phyloP scores from a whole-genome alignment of 2,329 filamentous ascomycete species.

The Talaromyces sp. region DNA sequence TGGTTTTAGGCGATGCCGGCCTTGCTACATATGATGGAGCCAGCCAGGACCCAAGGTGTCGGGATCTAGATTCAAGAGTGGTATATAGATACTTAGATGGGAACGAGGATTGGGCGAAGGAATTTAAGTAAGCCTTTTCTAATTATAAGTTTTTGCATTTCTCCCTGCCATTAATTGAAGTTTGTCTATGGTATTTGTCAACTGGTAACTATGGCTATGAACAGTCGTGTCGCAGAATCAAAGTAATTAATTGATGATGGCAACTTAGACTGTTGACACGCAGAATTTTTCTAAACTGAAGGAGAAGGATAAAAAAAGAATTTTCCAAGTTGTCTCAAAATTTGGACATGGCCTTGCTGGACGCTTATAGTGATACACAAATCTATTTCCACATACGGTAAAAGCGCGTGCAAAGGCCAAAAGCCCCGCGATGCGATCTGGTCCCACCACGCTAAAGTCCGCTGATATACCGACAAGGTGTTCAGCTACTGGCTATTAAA shows the following conservation, averaged over 20 bases:
- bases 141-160: not conserved
- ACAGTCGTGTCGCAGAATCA: not conserved
- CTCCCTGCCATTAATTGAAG: no score
- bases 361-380: not conserved
- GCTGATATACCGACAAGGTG: not conserved
- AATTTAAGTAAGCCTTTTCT: not conserved
- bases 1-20: constrained; percentile 48
- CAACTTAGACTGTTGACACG: not conserved
- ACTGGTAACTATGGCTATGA: not conserved
- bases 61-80: constrained; percentile 53
- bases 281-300: not conserved
- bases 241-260: not conserved
- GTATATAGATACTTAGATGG: constrained; percentile 55
- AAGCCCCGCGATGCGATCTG: not conserved
- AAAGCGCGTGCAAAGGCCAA: not conserved
- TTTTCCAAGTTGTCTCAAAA: not conserved
- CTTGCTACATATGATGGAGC: constrained; percentile 50
- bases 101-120: constrained; percentile 45
- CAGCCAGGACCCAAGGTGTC: constrained; percentile 48
- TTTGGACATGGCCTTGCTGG: not conserved
- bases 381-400: not conserved
- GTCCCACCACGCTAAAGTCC: not conserved
- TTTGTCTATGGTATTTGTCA: not conserved
- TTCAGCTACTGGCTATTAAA: not conserved
- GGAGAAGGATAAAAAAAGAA: not conserved